These are phyloP conservation scores for Cutaneotrichosporon sp. DNA, from an alignment of 1,284 basidiomycete species.

Conservation along the genomic window DNA sequence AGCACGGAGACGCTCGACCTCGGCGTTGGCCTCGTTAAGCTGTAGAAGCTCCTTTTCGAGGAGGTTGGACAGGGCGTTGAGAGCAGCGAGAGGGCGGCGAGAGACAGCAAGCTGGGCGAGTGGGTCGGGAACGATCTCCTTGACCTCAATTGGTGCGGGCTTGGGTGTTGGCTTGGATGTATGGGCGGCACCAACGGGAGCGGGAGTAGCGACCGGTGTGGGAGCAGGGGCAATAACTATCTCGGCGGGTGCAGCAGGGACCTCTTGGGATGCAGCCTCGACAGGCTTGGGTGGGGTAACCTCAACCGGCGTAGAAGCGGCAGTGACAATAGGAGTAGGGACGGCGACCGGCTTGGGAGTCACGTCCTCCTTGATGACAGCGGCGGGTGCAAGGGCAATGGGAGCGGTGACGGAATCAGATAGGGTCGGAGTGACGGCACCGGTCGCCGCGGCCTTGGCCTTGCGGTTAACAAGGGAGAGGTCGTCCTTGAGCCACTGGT, in stretches of 20 bases:
- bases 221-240: neutral
- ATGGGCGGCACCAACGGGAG: too few species aligned
- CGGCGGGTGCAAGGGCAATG: neutral
- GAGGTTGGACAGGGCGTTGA: neutral
- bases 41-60: neutral
- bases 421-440: neutral
- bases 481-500: constrained; percentile 3
- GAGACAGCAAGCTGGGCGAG: constrained; percentile 4
- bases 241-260: neutral
- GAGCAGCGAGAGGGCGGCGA: constrained; percentile 3
- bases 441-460: neutral
- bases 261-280: neutral
- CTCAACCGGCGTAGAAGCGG: neutral
- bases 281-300: too few species aligned
- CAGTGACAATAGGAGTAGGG: neutral
- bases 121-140: neutral
- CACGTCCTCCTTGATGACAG: neutral
- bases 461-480: constrained; percentile 1
- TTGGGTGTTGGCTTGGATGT: too few species aligned
- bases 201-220: neutral
- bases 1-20: constrained; percentile 8
- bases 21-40: constrained; percentile 1
- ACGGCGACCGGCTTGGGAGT: neutral
- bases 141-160: too few species aligned
- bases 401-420: neutral